Base-by-base conservation (phyloP, 2,329 filamentous ascomycete genomes). In the Blumeriella jaapii region DNA sequence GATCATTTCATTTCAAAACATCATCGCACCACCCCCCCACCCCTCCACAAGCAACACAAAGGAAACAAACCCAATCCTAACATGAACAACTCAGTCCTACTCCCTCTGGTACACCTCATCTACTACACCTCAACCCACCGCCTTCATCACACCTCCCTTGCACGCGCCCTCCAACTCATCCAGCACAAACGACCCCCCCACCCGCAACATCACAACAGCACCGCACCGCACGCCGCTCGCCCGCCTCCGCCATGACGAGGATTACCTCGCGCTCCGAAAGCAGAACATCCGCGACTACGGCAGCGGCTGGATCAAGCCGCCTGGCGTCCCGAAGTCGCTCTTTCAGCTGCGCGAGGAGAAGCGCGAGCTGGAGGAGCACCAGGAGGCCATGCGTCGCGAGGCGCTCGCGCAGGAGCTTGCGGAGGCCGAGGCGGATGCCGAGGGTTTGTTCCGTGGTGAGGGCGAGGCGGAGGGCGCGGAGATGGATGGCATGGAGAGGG, bases 331-430 rank as follows among this genome's bases (percentile, higher is more conserved):
- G 38, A 98, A 96, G 66, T 94, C 89, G 1, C 74, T 94, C 40
- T 79, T 93, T 55, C 86, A 93, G 44, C 74, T 86, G 61, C 78
- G 82, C 26, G 91, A 98, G 60, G 91, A 98, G 62, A 76, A 79
- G 47, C 73, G 82, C 8, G 91, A 98, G 63, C 72, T 82, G 36
- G 80, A 89, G 55, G 91, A 98, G 59, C 82, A 87, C 41, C 74
- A 82, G 43, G 77, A 82, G 53, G 72, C 81, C 2, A 62, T 84
- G 56, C 67, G 80, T 14, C 67, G 81, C 18, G 82, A 87, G 55
- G 71, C 74, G 49, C 61, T 79, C 4, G 74, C 79, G 38, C 69
- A 82, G 52, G 84, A 93, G 53, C 67, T 93, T 27, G 81, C 80
- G 14, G 74, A 83, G 50, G 71, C 74, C 0, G 76, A 74, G 5